Evolutionary conservation across 2,329 filamentous ascomycete species (phyloP), one percentile per base, ranked within the genome.

Genomic region (Hypoxylon sp.): DNA sequence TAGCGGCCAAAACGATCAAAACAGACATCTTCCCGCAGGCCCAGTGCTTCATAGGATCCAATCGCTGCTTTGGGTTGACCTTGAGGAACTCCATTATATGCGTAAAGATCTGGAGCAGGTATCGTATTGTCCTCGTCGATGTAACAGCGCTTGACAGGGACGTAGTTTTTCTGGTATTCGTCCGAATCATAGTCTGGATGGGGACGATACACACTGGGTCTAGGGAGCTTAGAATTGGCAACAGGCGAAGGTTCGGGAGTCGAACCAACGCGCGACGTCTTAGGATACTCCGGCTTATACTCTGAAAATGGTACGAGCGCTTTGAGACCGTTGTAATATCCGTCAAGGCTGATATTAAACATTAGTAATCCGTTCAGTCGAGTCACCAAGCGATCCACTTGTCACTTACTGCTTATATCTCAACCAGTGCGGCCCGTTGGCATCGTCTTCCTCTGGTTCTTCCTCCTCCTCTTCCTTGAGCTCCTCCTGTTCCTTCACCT

Each of bases 1-100:
- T 95, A 88, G 51, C 94, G 88, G 17, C 93, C 92, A 76, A 94
- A 97, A 5, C 94, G 88, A 75, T 97, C 94, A 77, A 97, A 97
- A 80, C 94, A 97, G 13, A 97, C 84, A 74, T 96, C 91, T 67
- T 94, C 87, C 22, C 90, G 85, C 44, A 97, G 80, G 0, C 92
- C 94, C 3, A 97, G 81, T 50, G 94, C 78, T 13, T 89, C 85
- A 76, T 96, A 91, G 0, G 92, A 94, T 3, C 94, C 94, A 73
- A 96, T 87, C 1, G 90, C 87, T 2, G 93, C 88, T 55, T 94
- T 90, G 0, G 94, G 92, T 80, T 94, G 92, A 11, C 92, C 92
- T 73, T 91, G 86, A 1, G 92, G 90, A 5, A 96, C 82, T 8
- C 93, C 92, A 1, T 85, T 82, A 73, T 92, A 93, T 1, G 88